Evolutionary conservation across 2,329 filamentous ascomycete genomes (phyloP).

Genomic region (Anthostomella pinea): DNA sequence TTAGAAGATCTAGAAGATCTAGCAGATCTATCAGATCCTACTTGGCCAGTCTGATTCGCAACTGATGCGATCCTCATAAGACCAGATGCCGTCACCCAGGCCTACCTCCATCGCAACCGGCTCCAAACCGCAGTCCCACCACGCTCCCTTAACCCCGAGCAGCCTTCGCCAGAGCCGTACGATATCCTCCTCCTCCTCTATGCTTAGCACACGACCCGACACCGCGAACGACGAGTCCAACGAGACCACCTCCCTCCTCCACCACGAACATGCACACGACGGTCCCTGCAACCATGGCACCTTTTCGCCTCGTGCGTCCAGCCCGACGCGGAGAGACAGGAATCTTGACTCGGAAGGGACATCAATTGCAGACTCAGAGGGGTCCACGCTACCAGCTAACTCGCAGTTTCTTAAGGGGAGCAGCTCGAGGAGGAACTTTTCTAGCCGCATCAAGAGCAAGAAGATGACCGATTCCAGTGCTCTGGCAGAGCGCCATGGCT

Average conservation of each 20-base stretch:
- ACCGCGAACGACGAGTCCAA: constrained; percentile 24
- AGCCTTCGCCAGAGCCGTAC: constrained; percentile 31
- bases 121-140: constrained; percentile 22
- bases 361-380: constrained; percentile 33
- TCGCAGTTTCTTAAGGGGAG: constrained; percentile 34
- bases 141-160: constrained; percentile 30
- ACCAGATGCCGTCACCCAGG: constrained; percentile 20
- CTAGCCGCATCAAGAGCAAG: constrained; percentile 53
- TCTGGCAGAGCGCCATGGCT: constrained; percentile 69
- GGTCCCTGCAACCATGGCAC: constrained; percentile 68
- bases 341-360: constrained; percentile 27
- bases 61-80: not conserved
- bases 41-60: not conserved
- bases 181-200: constrained; percentile 23
- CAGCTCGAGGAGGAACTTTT: constrained; percentile 51
- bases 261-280: constrained; percentile 39
- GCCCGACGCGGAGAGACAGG: constrained; percentile 38
- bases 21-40: constrained; percentile 28
- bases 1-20: too few species aligned
- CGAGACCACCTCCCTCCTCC: constrained; percentile 51
- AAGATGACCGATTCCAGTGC: constrained; percentile 71
- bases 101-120: constrained; percentile 15
- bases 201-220: constrained; percentile 13
- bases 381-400: constrained; percentile 35
- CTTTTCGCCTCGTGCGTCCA: constrained; percentile 66